Conservation (phyloP, 1,139 yeast genomes). For the Torulaspora pretoriensis region DNA sequence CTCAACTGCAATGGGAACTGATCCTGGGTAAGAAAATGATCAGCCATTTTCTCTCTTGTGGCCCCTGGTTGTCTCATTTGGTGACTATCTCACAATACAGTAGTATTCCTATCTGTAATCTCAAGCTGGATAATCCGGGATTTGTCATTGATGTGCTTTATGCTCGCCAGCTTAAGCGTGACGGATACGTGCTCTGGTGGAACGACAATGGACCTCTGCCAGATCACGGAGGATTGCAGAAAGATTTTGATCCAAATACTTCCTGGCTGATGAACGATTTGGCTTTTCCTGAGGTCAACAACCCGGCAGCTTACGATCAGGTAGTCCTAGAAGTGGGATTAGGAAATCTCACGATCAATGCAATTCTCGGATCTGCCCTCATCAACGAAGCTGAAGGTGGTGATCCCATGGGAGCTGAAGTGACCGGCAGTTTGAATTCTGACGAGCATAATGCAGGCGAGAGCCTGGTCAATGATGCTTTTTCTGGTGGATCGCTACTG, state of each 20-base stretch:
- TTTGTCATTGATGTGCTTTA: constrained; percentile 80
- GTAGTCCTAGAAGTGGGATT: constrained; percentile 77
- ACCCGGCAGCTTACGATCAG: constrained; percentile 75
- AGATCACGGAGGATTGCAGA: constrained; percentile 81
- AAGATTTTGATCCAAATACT: constrained; percentile 43
- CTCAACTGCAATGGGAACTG: constrained; percentile 86
- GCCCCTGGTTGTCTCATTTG: constrained; percentile 70
- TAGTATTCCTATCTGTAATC: constrained; percentile 80
- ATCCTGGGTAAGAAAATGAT: constrained; percentile 62
- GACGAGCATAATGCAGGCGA: constrained; percentile 39
- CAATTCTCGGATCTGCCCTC: constrained; percentile 77
- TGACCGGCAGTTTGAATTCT: constrained; percentile 37
- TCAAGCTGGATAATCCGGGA: constrained; percentile 70
- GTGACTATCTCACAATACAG: constrained; percentile 65
- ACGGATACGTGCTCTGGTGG: constrained; percentile 89
- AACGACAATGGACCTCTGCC: constrained; percentile 66
- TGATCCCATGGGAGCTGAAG: constrained; percentile 56
- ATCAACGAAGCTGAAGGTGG: constrained; percentile 90
- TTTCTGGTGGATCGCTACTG: constrained; percentile 69
- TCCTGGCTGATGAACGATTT: constrained; percentile 50
- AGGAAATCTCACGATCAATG: constrained; percentile 76
- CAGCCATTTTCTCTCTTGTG: constrained; percentile 68
- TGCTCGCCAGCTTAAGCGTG: constrained; percentile 67
- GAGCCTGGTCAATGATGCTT: constrained; percentile 66
- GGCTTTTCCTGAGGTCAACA: constrained; percentile 69